Conservation (phyloP, 139 green algal genomes). For the Gonium pectorale region DNA sequence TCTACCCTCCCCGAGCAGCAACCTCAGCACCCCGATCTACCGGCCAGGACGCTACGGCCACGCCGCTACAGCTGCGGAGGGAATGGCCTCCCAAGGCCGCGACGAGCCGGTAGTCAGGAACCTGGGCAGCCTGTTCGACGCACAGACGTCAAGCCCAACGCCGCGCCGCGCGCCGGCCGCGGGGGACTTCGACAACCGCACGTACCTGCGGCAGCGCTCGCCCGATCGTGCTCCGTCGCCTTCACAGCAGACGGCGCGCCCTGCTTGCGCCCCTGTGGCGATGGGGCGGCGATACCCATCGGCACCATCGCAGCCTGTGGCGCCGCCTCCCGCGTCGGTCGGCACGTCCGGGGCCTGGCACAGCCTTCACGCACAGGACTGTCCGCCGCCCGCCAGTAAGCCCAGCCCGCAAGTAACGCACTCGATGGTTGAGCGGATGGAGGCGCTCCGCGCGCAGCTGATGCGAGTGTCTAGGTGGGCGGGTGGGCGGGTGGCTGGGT, state of each 20-base stretch:
- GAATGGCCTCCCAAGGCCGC: neutral
- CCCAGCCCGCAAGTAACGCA: too few relatives aligned
- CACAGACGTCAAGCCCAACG: neutral
- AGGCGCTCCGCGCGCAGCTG: conserved; percentile 19
- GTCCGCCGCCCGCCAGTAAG: too few relatives aligned
- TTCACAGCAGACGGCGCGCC: neutral
- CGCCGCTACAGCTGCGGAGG: neutral
- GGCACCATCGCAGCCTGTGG: neutral
- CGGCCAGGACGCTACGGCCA: neutral
- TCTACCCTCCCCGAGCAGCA: neutral
- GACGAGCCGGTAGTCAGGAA: neutral
- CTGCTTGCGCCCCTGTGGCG: neutral
- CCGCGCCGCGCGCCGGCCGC: too few relatives aligned
- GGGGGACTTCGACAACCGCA: neutral
- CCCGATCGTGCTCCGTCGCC: too few relatives aligned
- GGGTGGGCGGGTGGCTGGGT: too few relatives aligned
- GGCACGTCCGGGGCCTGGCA: neutral
- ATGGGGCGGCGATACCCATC: neutral
- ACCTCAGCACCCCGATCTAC: neutral
- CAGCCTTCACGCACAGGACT: neutral
- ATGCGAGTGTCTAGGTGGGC: conserved; percentile 17
- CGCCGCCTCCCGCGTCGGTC: neutral
- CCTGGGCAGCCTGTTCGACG: neutral
- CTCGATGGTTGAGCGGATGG: conserved; percentile 8
- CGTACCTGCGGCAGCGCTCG: neutral